Evolutionary conservation across 2,329 filamentous ascomycete genomes (phyloP).

Genomic region (Erysiphe neolycopersici): DNA sequence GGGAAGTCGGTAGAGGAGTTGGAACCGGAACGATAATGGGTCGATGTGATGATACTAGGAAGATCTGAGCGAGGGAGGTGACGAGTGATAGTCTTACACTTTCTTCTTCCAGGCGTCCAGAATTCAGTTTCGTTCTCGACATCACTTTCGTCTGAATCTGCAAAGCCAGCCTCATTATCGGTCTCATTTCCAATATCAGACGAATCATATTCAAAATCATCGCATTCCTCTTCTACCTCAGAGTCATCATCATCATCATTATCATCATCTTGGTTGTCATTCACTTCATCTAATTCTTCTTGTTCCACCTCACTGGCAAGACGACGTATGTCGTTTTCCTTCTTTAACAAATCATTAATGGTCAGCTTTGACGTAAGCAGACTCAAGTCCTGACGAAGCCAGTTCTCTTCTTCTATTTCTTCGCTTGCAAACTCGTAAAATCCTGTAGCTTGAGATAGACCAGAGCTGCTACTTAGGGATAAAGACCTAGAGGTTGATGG

Average conservation of each 20-base stretch:
- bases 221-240: slow-evolving; percentile 29
- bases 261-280: slow-evolving; percentile 18
- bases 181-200: slow-evolving; percentile 15
- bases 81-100: too few relatives aligned
- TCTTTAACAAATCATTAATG: slow-evolving; percentile 65
- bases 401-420: slow-evolving; percentile 60
- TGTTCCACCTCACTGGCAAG: slow-evolving; percentile 77
- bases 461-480: slow-evolving; percentile 2
- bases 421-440: slow-evolving; percentile 90
- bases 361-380: slow-evolving; percentile 43
- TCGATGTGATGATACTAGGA: too few relatives aligned
- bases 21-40: slow-evolving; percentile 18
- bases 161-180: slow-evolving; percentile 2
- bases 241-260: slow-evolving; percentile 18
- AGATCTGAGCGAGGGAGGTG: too few relatives aligned
- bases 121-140: slow-evolving; percentile 36
- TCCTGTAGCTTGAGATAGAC: slow-evolving; percentile 23
- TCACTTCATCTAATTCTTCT: slow-evolving; percentile 31
- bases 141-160: slow-evolving; percentile 37
- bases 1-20: slow-evolving; percentile 24
- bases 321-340: slow-evolving; percentile 69
- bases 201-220: slow-evolving; percentile 31
- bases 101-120: slow-evolving; percentile 22
- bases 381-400: slow-evolving; percentile 42
- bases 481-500: slow-evolving; percentile 9